phyloP scores from a whole-genome alignment of 495 filamentous ascomycete genomes.

The Cudoniella acicularis region DNA sequence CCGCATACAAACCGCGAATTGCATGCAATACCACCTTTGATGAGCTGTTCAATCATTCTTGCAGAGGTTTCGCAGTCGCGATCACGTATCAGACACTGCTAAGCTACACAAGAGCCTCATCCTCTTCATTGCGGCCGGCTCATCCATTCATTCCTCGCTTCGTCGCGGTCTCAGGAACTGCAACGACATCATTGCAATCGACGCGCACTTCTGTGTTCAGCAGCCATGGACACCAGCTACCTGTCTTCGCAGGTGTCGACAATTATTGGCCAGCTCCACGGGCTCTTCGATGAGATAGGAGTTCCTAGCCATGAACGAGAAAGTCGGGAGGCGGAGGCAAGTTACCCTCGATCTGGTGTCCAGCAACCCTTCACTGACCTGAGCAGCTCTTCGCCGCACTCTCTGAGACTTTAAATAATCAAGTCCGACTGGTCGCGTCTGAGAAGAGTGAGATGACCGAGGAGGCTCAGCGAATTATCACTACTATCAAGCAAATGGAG shows the following conservation, averaged over 20 bases:
- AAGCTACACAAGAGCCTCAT: constrained; percentile 2
- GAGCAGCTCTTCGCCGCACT: constrained; percentile 78
- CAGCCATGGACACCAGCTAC: constrained; percentile 81
- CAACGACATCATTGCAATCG: not conserved
- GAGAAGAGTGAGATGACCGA: constrained; percentile 87
- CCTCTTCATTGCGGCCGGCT: not conserved
- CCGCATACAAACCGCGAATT: constrained; percentile 12
- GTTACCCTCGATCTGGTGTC: constrained; percentile 15
- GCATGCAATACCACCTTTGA: constrained; percentile 18
- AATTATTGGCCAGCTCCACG: constrained; percentile 86
- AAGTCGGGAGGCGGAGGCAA: constrained; percentile 77
- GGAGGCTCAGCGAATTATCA: constrained; percentile 82
- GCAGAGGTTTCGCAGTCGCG: constrained; percentile 22
- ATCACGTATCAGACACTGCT: constrained; percentile 20
- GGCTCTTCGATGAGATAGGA: constrained; percentile 94
- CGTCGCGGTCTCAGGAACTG: not conserved
- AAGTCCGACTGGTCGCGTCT: constrained; percentile 70
- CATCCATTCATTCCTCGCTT: not conserved
- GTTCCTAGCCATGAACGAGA: constrained; percentile 88
- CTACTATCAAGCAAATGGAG: constrained; percentile 88
- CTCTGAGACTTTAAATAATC: constrained; percentile 81
- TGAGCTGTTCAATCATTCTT: constrained; percentile 7
- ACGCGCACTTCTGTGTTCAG: constrained; percentile 8
- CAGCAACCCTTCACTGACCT: constrained; percentile 22
- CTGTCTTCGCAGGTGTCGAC: constrained; percentile 89